These are phyloP conservation scores for Cytospora leucostoma DNA, from an alignment of 2,329 filamentous ascomycete species.

Conservation along the genomic window DNA sequence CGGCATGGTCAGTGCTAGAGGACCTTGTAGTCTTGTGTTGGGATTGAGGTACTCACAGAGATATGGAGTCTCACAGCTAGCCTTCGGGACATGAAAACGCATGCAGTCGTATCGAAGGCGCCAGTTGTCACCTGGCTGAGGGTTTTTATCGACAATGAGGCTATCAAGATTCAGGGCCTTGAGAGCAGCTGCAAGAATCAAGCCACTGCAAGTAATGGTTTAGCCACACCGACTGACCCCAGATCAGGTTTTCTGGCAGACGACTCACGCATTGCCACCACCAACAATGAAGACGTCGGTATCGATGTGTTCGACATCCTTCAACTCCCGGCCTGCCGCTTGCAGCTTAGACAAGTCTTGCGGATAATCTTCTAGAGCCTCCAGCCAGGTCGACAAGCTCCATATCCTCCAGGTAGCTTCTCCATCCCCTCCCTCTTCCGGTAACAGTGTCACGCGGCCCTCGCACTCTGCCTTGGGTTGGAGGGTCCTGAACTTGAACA, in stretches of 20 bases:
- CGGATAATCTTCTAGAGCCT: conserved; percentile 29
- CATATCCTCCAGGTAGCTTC: conserved; percentile 39
- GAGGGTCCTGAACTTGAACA: conserved; percentile 37
- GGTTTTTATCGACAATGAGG: conserved; percentile 41
- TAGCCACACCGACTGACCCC: no score
- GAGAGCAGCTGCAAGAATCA: conserved; percentile 39
- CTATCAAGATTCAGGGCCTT: conserved; percentile 41
- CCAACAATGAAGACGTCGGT: conserved; percentile 41
- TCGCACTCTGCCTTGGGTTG: conserved; percentile 35
- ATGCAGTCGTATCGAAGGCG: conserved; percentile 41
- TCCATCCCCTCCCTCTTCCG: conserved; percentile 7
- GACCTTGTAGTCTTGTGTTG: conserved; percentile 37
- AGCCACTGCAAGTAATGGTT: conserved; percentile 30
- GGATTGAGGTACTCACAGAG: conserved; percentile 28
- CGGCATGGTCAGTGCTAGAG: neutral
- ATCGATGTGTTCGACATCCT: conserved; percentile 27
- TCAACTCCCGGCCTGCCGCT: conserved; percentile 28
- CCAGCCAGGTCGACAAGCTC: conserved; percentile 37
- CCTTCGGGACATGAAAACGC: conserved; percentile 43
- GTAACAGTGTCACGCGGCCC: conserved; percentile 39
- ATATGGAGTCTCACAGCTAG: conserved; percentile 40
- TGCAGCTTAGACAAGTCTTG: conserved; percentile 36
- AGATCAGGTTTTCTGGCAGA: accelerated
- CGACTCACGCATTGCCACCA: conserved; percentile 38
- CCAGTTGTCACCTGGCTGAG: conserved; percentile 44